Percentiles rank a stretch among this genome's conserved stretches.
These are phyloP conservation scores for Fusarium incarnatum DNA, from an alignment of 2,329 filamentous ascomycete genomes.

Conservation along the genomic window DNA sequence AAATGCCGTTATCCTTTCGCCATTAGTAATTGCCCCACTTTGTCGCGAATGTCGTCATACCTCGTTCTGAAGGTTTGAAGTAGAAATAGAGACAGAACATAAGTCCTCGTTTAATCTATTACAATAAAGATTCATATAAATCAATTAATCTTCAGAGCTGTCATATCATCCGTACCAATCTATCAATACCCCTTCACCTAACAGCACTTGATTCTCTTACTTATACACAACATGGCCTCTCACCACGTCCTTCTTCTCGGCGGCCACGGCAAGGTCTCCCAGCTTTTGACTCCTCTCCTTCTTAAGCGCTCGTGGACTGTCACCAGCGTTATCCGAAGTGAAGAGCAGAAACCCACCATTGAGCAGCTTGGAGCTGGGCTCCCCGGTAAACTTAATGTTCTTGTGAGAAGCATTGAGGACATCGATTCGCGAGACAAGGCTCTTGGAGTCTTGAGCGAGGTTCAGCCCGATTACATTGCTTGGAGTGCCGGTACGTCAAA, in stretches of 20 bases:
- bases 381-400: conserved; percentile 73
- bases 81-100: background rate
- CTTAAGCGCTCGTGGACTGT: conserved; percentile 80
- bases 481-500: conserved; percentile 71
- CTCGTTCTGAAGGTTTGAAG: background rate
- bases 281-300: conserved; percentile 80
- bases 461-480: conserved; percentile 73
- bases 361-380: conserved; percentile 68
- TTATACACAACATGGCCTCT: conserved; percentile 47
- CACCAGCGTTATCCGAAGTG: conserved; percentile 79
- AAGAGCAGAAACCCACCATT: conserved; percentile 74
- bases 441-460: conserved; percentile 68
- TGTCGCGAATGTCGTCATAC: conserved; percentile 37
- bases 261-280: conserved; percentile 83
- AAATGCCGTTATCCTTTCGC: conserved; percentile 18
- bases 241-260: conserved; percentile 77
- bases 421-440: conserved; percentile 73
- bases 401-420: conserved; percentile 78
- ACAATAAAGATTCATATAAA: background rate
- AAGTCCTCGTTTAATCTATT: conserved; percentile 2
- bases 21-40: conserved; percentile 39
- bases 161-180: background rate
- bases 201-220: background rate
- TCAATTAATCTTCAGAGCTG: background rate
- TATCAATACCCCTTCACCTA: background rate